Conservation (phyloP, 306 rosid species). For the Prunus mume region DNA sequence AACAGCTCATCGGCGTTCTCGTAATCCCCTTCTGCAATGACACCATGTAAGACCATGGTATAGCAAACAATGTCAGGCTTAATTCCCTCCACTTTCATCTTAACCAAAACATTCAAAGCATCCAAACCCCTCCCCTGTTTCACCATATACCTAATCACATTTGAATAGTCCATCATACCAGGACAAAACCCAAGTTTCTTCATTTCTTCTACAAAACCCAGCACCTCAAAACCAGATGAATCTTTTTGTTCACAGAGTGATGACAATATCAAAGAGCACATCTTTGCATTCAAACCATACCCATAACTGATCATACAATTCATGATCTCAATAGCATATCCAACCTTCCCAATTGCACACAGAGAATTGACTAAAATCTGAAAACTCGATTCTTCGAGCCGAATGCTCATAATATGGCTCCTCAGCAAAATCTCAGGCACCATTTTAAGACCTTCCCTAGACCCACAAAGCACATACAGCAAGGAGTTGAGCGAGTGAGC, state of each 20-base stretch:
- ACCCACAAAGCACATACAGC: slow-evolving; percentile 57
- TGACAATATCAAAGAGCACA: slow-evolving; percentile 60
- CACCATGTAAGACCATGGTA: slow-evolving; percentile 62
- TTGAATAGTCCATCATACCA: slow-evolving; percentile 50
- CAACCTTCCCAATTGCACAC: slow-evolving; percentile 53
- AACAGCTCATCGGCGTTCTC: slow-evolving; percentile 53
- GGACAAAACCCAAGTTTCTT: slow-evolving; percentile 62
- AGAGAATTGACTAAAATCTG: slow-evolving; percentile 51
- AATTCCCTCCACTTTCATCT: slow-evolving; percentile 56
- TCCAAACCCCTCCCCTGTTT: slow-evolving; percentile 49
- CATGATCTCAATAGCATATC: slow-evolving; percentile 59
- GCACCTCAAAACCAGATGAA: slow-evolving; percentile 36
- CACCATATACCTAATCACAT: slow-evolving; percentile 53
- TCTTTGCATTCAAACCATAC: slow-evolving; percentile 46
- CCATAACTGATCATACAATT: slow-evolving; percentile 57
- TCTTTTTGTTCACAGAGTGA: slow-evolving; percentile 45
- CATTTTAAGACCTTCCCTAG: slow-evolving; percentile 42
- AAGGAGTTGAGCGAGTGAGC: slow-evolving; percentile 54
- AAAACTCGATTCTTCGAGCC: slow-evolving; percentile 68
- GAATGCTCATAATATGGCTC: slow-evolving; percentile 54
- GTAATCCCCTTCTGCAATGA: slow-evolving; percentile 44
- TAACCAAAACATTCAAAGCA: slow-evolving; percentile 49
- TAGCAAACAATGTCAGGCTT: slow-evolving; percentile 75
- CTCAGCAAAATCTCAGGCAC: slow-evolving; percentile 62
- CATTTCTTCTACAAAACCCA: slow-evolving; percentile 54